These are phyloP conservation scores for Aspergillus quadrilineatus DNA, from an alignment of 2,329 filamentous ascomycete species.

Conservation along the genomic window DNA sequence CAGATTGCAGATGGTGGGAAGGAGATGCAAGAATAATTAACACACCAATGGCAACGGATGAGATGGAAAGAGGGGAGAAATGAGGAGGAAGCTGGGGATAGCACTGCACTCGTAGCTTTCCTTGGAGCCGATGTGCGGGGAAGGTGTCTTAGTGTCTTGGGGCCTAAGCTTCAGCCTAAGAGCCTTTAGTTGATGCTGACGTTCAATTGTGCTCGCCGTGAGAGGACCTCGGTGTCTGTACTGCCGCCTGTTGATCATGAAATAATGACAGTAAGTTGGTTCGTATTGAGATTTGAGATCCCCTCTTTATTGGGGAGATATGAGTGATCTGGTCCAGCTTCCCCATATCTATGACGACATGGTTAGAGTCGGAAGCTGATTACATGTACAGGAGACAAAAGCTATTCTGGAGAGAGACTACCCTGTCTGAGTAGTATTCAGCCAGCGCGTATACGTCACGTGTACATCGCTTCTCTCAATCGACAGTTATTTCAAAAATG, in stretches of 20 bases:
- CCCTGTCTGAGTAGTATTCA: neutral
- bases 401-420: neutral
- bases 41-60: constrained; percentile 17
- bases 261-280: neutral
- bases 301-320: neutral
- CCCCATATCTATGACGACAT: constrained; percentile 9
- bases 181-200: neutral
- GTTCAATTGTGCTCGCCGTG: neutral
- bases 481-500: neutral
- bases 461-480: neutral
- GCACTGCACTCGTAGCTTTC: constrained; percentile 7
- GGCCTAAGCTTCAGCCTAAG: neutral
- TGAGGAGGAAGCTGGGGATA: constrained; percentile 24
- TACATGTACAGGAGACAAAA: neutral
- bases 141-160: constrained; percentile 16
- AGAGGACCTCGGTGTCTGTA: neutral
- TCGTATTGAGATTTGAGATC: constrained; percentile 2
- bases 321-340: neutral
- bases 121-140: constrained; percentile 20
- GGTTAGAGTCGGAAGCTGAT: neutral
- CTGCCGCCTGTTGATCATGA: neutral
- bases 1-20: constrained; percentile 10
- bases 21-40: constrained; percentile 12
- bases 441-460: neutral
- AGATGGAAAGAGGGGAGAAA: constrained; percentile 15